Evolutionary conservation across 2,329 filamentous ascomycete species (phyloP), one percentile per base, ranked within the genome.

Genomic region (Sarocladium strictum): DNA sequence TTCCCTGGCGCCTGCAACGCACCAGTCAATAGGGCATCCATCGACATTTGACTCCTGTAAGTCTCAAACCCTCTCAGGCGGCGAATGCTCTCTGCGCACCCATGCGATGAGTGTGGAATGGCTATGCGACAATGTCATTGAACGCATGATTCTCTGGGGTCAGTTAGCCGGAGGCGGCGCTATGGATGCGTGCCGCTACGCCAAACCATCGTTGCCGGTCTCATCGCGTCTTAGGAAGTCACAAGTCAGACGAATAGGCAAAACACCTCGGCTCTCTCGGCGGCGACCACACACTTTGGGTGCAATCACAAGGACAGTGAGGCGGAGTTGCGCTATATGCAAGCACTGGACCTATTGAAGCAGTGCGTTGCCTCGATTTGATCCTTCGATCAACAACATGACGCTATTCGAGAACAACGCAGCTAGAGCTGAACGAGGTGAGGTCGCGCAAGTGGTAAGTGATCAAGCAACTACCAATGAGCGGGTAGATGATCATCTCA

Each of bases 141-240:
- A 47, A 1, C 66, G 63, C 24, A 68, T 70, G 17, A 69, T 66
- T 17, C 63, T 68, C 17, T 58, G 61, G 3, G 67, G 68, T 2
- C 63, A 70, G 56, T 69, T 66, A 2, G 67, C 68, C 0, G 67
- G 67, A 0, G 62, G 68, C 1, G 65, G 72, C 0, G 63, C 69
- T 1, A 72, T 73, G 0, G 76, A 80, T 58, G 72, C 73, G 60
- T 77, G 73, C 66, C 68, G 73, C 3, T 80, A 77, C 53, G 74
- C 77, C 2, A 78, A 74, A 75, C 49, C 4, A 80, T 81, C 23
- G 70, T 72, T 15, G 62, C 67, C 6, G 76, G 70, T 2, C 64
- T 78, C 10, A 75, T 80, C 54, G 64, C 72, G 3, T 67, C 72
- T 5, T 78, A 76, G 32, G 77, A 68, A 52, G 32, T 47, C 11